phyloP scores from a whole-genome alignment of 257 asterid species.

The Lavandula angustifolia region DNA sequence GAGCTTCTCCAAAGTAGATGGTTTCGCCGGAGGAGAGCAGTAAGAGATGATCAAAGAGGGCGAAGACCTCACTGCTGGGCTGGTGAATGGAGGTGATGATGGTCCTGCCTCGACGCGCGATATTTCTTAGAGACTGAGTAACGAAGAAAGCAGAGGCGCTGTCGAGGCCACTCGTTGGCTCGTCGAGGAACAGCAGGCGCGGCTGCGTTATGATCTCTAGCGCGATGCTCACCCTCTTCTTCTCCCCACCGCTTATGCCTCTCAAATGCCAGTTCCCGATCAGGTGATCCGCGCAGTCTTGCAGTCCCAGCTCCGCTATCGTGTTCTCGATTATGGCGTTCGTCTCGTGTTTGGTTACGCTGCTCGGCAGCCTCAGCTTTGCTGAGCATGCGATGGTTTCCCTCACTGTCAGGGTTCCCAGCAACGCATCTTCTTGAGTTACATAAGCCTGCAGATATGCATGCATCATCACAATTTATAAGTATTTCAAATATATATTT shows the following conservation, averaged over 20 bases:
- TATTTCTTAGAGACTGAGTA: conserved; percentile 60
- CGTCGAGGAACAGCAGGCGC: conserved; percentile 67
- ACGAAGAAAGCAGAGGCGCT: conserved; percentile 85
- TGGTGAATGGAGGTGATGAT: conserved; percentile 84
- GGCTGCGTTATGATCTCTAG: conserved; percentile 83
- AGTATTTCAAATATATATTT: no score
- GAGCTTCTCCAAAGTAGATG: conserved; percentile 74
- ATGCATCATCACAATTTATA: background rate
- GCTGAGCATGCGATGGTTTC: conserved; percentile 85
- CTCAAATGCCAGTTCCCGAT: conserved; percentile 92
- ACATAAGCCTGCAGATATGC: conserved; percentile 67
- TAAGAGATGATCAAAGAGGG: conserved; percentile 75
- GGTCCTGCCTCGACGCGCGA: conserved; percentile 63
- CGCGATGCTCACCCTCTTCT: conserved; percentile 88
- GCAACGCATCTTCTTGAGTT: conserved; percentile 71
- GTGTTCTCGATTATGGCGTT: conserved; percentile 47
- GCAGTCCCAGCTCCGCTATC: conserved; percentile 69
- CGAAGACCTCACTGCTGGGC: conserved; percentile 94
- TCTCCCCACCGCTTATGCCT: conserved; percentile 94
- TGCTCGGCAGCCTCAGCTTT: conserved; percentile 59
- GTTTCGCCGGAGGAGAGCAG: conserved; percentile 73
- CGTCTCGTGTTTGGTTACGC: conserved; percentile 39
- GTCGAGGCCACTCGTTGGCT: conserved; percentile 87
- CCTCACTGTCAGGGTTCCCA: conserved; percentile 83
- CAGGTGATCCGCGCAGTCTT: conserved; percentile 67